phyloP scores from a whole-genome alignment of 768 basidiomycete species.

The Termitomyces sp. region DNA sequence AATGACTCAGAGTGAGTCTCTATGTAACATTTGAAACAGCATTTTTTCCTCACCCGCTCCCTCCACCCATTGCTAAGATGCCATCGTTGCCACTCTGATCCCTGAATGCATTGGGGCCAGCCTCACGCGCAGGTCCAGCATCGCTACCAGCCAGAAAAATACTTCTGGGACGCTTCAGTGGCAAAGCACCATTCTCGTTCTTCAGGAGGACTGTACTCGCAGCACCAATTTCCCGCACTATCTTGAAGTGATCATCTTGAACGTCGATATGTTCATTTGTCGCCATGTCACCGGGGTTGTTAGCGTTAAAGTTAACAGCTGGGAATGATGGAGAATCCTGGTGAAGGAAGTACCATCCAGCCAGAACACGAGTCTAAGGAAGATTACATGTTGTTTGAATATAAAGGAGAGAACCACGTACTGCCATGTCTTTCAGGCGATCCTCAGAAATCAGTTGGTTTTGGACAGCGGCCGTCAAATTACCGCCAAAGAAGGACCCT shows the following conservation, averaged over 20 bases:
- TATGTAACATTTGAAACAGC: conserved; percentile 24
- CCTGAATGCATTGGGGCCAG: conserved; percentile 69
- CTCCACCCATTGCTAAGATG: conserved; percentile 90
- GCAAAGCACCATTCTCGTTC: conserved; percentile 56
- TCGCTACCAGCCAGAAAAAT: conserved; percentile 64
- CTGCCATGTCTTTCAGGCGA: conserved; percentile 75
- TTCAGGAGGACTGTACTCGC: conserved; percentile 77
- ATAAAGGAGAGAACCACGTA: conserved; percentile 14
- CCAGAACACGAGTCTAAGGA: conserved; percentile 67
- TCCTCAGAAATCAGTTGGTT: conserved; percentile 67
- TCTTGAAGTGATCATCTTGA: conserved; percentile 61
- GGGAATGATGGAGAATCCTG: conserved; percentile 69
- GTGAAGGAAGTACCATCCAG: conserved; percentile 63
- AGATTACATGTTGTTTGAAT: not conserved
- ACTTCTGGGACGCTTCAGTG: conserved; percentile 57
- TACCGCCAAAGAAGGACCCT: conserved; percentile 62
- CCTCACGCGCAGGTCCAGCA: conserved; percentile 52
- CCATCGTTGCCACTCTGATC: conserved; percentile 66
- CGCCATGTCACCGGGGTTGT: conserved; percentile 44
- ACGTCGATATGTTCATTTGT: conserved; percentile 68
- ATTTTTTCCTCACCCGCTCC: conserved; percentile 25
- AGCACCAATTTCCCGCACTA: conserved; percentile 72
- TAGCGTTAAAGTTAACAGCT: conserved; percentile 68
- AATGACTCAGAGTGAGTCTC: not conserved
- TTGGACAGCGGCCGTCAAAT: conserved; percentile 64